phyloP scores from a whole-genome alignment of 208 protist genomes.

The Acanthamoeba sp. region DNA sequence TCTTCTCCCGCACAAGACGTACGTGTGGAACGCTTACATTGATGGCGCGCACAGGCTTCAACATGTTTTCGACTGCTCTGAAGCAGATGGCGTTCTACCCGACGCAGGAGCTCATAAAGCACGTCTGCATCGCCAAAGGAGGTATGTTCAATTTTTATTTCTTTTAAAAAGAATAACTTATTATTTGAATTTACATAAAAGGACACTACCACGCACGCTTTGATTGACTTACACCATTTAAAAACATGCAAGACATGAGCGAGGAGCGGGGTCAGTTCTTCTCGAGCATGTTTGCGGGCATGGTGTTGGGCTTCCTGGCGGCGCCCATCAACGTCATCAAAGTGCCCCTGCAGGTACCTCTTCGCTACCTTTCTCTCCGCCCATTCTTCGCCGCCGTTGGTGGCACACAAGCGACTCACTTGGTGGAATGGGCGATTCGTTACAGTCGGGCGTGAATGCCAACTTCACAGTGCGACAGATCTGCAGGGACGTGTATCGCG shows the following conservation, averaged over 20 bases:
- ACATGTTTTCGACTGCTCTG: constrained; percentile 57
- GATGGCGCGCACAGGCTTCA: constrained; percentile 12
- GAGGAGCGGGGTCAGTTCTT: constrained; percentile 56
- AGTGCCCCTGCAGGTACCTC: constrained; percentile 18
- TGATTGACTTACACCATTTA: not conserved
- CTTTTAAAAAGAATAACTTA: not conserved
- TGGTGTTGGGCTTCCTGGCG: constrained; percentile 46
- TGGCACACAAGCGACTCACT: too few species aligned
- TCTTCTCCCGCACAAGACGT: not conserved
- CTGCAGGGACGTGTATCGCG: constrained; percentile 33
- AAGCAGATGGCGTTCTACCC: constrained; percentile 75
- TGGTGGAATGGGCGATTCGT: not conserved
- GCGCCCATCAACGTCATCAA: constrained; percentile 72
- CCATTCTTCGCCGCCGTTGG: too few species aligned
- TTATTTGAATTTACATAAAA: too few species aligned
- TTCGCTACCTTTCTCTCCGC: not conserved
- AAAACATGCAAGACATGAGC: not conserved
- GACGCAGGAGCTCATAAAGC: constrained; percentile 64
- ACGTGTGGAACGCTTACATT: too few species aligned
- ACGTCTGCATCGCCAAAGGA: constrained; percentile 44
- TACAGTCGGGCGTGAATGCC: not conserved
- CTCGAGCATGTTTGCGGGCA: constrained; percentile 48
- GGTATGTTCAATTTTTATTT: not conserved
- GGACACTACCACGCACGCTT: too few species aligned
- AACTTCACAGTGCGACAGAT: constrained; percentile 22